Percentiles rank a stretch among this genome's conserved stretches.
phyloP scores from a whole-genome alignment of 495 filamentous ascomycete genomes.

The Neurospora pannonica region DNA sequence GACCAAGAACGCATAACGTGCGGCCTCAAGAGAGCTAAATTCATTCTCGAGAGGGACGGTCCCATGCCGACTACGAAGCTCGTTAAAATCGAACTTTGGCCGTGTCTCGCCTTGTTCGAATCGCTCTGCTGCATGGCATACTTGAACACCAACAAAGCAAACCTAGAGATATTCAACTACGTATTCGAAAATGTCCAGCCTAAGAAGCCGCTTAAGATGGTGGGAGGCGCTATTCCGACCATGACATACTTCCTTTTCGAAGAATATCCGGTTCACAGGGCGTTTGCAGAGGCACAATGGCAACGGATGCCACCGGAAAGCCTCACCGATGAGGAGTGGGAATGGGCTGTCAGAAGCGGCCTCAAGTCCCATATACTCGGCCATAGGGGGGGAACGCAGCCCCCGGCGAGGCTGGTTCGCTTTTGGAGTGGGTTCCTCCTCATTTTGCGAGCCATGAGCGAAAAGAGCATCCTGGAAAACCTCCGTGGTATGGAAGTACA shows the following conservation, averaged over 20 bases:
- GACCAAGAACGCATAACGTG: conserved; percentile 27
- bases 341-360: conserved; percentile 67
- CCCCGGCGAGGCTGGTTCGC: conserved; percentile 36
- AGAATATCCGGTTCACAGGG: conserved; percentile 42
- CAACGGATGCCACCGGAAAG: conserved; percentile 40
- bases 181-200: conserved; percentile 70
- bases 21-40: conserved; percentile 26
- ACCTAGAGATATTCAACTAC: conserved; percentile 52
- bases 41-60: conserved; percentile 28
- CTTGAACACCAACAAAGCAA: conserved; percentile 23
- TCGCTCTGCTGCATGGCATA: conserved; percentile 44
- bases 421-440: conserved; percentile 69
- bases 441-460: conserved; percentile 61
- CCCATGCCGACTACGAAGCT: conserved; percentile 22
- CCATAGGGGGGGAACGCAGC: conserved; percentile 7
- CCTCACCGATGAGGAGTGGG: conserved; percentile 61
- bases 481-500: conserved; percentile 65
- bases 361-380: conserved; percentile 28
- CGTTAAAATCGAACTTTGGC: conserved; percentile 20
- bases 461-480: conserved; percentile 65
- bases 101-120: conserved; percentile 43
- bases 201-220: conserved; percentile 59
- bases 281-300: conserved; percentile 65
- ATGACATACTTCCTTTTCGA: conserved; percentile 76
- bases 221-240: conserved; percentile 60